Base-by-base conservation (phyloP, 768 basidiomycete genomes). In the Psilocybe cyanescens region DNA sequence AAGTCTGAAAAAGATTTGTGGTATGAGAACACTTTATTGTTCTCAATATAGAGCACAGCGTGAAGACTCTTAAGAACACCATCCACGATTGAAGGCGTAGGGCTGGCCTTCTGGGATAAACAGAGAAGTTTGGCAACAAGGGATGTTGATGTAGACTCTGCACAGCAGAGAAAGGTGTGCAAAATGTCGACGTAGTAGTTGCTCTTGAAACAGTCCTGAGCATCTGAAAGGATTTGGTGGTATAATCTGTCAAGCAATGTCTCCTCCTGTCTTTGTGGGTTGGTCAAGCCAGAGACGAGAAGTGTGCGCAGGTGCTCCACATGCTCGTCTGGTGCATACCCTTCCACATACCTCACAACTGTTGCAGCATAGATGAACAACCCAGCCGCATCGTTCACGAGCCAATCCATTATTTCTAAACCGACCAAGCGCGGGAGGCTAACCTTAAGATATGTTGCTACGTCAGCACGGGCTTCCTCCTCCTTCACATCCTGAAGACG, bases 291-390 rank as follows among this genome's bases (percentile, higher is more conserved):
- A 19, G 19, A 19, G 19, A 19, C 19, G 1, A 19, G 19, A 19
- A 19, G 19, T 19, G 19, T 19, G 19, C 1, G 19, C 19, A 19
- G 19, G 19, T 19, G 19, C 19, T 19, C 19, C 19, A 19, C 1
- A 1, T 19, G 19, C 19, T 19, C 1, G 19, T 19, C 19, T 19
- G 19, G 19, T 19, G 19, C 19, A 19, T 19, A 19, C 19, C 19
- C 19, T 19, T 19, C 19, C 19, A 19, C 19, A 17, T 66, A 67
- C 33, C 59, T 66, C 47, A 69, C 70, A 6, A 63, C 62, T 0
- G 71, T 74, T 19, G 71, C 67, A 28, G 73, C 71, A 48, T 68
- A 71, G 45, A 74, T 72, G 63, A 74, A 74, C 14, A 72, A 56
- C 8, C 71, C 72, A 57, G 33, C 63, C 9, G 67, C 65, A 7